phyloP scores from a whole-genome alignment of 805 yeast species.

The Kuraishia borneana region DNA sequence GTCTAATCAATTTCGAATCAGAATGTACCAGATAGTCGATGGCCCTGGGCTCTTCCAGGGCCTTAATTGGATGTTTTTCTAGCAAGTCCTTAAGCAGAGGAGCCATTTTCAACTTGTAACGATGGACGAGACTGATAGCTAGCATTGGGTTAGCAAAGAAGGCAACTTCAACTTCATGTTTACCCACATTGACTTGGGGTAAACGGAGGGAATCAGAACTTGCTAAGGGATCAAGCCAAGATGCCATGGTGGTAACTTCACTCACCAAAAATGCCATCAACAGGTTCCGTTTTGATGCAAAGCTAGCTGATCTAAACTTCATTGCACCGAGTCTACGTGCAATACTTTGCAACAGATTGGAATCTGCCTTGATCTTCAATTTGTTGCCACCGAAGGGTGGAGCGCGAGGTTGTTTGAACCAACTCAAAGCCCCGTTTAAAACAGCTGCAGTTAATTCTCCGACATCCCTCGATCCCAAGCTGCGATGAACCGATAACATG shows the following conservation, averaged over 20 bases:
- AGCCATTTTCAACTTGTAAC: slow-evolving; percentile 33
- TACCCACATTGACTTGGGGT: slow-evolving; percentile 21
- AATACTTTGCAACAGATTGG: slow-evolving; percentile 43
- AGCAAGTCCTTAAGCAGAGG: slow-evolving; percentile 34
- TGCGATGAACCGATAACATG: slow-evolving; percentile 43
- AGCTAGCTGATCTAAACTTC: slow-evolving; percentile 10
- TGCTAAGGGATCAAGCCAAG: slow-evolving; percentile 66
- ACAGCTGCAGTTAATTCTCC: slow-evolving; percentile 36
- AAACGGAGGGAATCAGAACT: slow-evolving; percentile 29
- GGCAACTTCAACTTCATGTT: slow-evolving; percentile 39
- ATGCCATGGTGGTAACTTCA: slow-evolving; percentile 59
- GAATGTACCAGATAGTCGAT: slow-evolving; percentile 35
- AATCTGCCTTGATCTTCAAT: slow-evolving; percentile 60
- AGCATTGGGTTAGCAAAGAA: slow-evolving; percentile 59
- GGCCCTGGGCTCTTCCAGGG: slow-evolving; percentile 45
- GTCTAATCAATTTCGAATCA: slow-evolving; percentile 8
- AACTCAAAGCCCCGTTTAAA: slow-evolving; percentile 57
- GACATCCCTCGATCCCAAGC: slow-evolving; percentile 34
- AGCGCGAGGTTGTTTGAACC: slow-evolving; percentile 57
- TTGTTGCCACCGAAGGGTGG: slow-evolving; percentile 85
- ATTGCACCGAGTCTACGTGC: slow-evolving; percentile 19
- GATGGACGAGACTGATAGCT: slow-evolving; percentile 57
- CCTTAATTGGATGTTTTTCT: slow-evolving; percentile 43
- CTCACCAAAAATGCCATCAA: slow-evolving; percentile 57
- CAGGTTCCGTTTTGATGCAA: slow-evolving; percentile 41